phyloP scores from a whole-genome alignment of 345 rosid genomes.

The Microcos paniculata region DNA sequence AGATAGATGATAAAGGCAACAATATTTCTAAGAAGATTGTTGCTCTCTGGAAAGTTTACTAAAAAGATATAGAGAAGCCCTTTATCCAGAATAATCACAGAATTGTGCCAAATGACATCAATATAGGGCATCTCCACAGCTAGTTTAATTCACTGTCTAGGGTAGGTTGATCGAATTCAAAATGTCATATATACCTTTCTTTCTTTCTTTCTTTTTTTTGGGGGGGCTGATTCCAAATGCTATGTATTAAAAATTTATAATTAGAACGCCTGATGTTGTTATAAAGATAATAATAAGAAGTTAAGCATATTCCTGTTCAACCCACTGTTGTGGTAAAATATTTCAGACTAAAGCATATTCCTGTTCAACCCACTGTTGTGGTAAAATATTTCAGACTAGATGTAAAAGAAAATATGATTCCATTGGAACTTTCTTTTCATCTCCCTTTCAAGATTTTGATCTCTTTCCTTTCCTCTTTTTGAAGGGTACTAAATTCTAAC shows the following conservation, averaged over 20 bases:
- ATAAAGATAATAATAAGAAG: constrained; percentile 7
- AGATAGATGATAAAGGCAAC: neutral
- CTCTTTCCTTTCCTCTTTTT: constrained; percentile 6
- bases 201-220: too few species aligned
- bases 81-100: constrained; percentile 3
- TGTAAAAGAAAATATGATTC: constrained; percentile 14
- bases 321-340: constrained; percentile 14
- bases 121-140: constrained; percentile 1
- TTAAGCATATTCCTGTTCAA: constrained; percentile 23
- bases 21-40: neutral
- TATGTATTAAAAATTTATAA: neutral
- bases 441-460: constrained; percentile 17
- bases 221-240: neutral
- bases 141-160: neutral
- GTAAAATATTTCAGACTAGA: constrained; percentile 5
- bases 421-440: constrained; percentile 7
- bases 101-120: neutral
- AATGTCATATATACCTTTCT: neutral
- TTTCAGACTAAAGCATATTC: constrained; percentile 19
- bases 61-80: neutral
- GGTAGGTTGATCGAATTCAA: neutral
- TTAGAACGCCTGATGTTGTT: neutral
- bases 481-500: constrained; percentile 1
- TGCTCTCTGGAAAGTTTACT: neutral
- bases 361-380: constrained; percentile 9